Conservation (phyloP, 371 early-diverging fungal species). For the Chytridiales sp. region DNA sequence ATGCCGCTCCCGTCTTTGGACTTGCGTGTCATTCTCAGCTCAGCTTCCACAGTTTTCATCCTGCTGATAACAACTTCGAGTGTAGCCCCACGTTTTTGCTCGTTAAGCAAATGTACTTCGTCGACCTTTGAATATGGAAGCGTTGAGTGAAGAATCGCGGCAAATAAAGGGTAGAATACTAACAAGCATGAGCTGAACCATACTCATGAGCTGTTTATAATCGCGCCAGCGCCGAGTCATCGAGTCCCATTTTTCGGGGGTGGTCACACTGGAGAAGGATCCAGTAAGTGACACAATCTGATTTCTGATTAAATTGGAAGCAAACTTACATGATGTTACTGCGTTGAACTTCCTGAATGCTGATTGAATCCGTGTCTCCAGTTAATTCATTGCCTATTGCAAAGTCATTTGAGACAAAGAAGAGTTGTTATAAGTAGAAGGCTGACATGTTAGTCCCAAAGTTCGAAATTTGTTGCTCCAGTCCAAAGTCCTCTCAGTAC, state of each 20-base stretch:
- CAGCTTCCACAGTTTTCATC: constrained; percentile 44
- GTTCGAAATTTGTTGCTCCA: constrained; percentile 63
- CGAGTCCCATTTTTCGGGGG: constrained; percentile 81
- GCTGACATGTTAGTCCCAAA: constrained; percentile 59
- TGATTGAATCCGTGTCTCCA: constrained; percentile 67
- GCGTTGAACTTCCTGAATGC: constrained; percentile 36
- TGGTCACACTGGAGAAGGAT: constrained; percentile 53
- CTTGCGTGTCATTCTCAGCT: constrained; percentile 10
- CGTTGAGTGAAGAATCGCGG: not conserved
- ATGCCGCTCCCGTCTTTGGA: constrained; percentile 26
- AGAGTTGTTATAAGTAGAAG: constrained; percentile 7
- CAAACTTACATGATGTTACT: constrained; percentile 42
- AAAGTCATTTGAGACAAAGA: not conserved
- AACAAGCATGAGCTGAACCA: constrained; percentile 41
- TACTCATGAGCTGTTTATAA: constrained; percentile 38
- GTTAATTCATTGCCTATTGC: constrained; percentile 63
- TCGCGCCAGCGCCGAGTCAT: constrained; percentile 62
- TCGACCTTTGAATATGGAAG: constrained; percentile 50
- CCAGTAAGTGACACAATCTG: not conserved
- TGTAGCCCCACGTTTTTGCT: constrained; percentile 58
- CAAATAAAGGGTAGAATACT: not conserved
- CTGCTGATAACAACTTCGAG: constrained; percentile 64
- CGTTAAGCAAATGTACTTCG: constrained; percentile 70
- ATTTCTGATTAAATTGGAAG: constrained; percentile 5
- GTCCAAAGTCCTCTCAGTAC: constrained; percentile 67